A percentile compares a stretch with the other conserved stretches of the same genome.
Conservation (phyloP, 2,329 filamentous ascomycete species). For the Phaeosphaeria sp. region DNA sequence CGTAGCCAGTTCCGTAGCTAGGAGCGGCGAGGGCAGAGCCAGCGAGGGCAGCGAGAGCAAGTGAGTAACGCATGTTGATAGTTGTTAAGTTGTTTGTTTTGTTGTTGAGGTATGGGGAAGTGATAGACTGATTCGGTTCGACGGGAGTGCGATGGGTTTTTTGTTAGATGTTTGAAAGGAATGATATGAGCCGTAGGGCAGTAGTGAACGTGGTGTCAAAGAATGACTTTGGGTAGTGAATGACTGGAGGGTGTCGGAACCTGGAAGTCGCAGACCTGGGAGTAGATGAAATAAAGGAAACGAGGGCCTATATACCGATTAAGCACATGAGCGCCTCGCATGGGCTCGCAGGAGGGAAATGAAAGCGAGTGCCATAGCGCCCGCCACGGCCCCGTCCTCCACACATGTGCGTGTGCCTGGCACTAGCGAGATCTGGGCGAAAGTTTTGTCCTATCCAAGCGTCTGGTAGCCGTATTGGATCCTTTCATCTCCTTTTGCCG, state of each 20-base stretch:
- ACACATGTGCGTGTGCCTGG: conserved; percentile 32
- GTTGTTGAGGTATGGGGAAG: conserved; percentile 12
- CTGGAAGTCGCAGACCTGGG: conserved; percentile 46
- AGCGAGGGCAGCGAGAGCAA: conserved; percentile 39
- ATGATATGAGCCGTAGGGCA: conserved; percentile 35
- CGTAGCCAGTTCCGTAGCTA: conserved; percentile 8
- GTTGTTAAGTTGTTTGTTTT: conserved; percentile 12
- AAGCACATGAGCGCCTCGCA: conserved; percentile 23
- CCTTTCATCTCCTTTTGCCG: conserved; percentile 34
- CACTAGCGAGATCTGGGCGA: conserved; percentile 25
- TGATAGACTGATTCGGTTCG: conserved; percentile 24
- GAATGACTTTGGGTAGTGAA: conserved; percentile 36
- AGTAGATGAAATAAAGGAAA: conserved; percentile 22
- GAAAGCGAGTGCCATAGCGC: conserved; percentile 31
- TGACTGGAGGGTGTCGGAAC: conserved; percentile 34
- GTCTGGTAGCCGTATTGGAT: conserved; percentile 27
- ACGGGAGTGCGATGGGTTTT: conserved; percentile 20
- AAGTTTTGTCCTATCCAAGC: conserved; percentile 18
- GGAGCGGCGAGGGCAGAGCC: conserved; percentile 39
- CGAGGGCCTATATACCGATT: conserved; percentile 34
- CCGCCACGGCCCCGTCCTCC: conserved; percentile 29
- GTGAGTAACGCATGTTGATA: conserved; percentile 38
- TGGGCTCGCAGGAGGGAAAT: conserved; percentile 28
- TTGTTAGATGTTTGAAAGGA: conserved; percentile 23
- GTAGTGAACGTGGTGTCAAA: conserved; percentile 41